Evolutionary conservation across 129 eudicot genomes (phyloP), one percentile per base, ranked within the genome.

Genomic region (Helichrysum umbraculigerum): DNA sequence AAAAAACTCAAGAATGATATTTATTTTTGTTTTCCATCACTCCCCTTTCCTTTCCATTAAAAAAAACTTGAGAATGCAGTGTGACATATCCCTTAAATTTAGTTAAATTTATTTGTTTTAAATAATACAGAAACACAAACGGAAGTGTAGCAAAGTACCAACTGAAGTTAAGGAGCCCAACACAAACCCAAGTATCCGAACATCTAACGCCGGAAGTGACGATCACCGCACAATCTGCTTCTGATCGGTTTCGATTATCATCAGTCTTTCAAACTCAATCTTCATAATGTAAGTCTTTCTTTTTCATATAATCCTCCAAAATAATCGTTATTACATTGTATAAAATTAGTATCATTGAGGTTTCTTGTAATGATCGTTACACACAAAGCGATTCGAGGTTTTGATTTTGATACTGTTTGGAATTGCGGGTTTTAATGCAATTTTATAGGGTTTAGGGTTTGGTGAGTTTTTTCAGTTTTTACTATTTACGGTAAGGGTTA

Each of bases 381-480:
- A 16, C 71, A 11, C 5, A 71, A 63, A 37, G 25, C 61, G 34
- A 35, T 65, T 30, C 33, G 61, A 0, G n/a, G 7, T 65, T 21
- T 20, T 33, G 8, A 19, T 11, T 66, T 20, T 30, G 34, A 50
- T 75, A 14, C 30, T 52, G 20, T 44, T 21, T 28, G 2, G 9
- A 21, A 28, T 64, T 65, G 22, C 42, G 39, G n/a, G 29, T 12
- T 78, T 60, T 21, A 50, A 2, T 28, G 51, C 12, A 25, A 17
- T 28, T 37, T 41, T 25, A 20, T 32, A 35, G 83, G 78, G 83
- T 79, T 79, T 79, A 79, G 78, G 82, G 77, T 79, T 79, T 79
- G 72, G 78, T 54, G 75, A 29, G 20, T 29, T 74, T 77, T 11
- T 50, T 33, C 50, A 21, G 9, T 19, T 35, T 76, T 47, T 3